Percentiles rank a stretch among this genome's conserved stretches.
phyloP scores from a whole-genome alignment of 108 stramenopile species.

The Mayamaea pseudoterrestris region DNA sequence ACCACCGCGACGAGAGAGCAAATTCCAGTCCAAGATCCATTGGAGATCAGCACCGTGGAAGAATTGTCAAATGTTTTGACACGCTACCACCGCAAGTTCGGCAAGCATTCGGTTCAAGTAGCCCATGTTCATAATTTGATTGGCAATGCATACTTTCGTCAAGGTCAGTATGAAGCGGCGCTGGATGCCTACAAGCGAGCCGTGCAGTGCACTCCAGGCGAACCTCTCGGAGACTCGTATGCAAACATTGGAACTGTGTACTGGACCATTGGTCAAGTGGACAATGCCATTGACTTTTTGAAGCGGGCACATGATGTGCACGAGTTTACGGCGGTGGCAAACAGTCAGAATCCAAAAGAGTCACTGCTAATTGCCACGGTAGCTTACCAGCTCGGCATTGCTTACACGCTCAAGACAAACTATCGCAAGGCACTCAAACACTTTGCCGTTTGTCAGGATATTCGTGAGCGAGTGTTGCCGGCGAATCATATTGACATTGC shows the following conservation, averaged over 20 bases:
- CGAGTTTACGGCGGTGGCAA: not conserved
- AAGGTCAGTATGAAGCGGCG: conserved; percentile 1
- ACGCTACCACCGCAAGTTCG: no score
- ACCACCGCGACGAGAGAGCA: no score
- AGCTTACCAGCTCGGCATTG: conserved; percentile 2
- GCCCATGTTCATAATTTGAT: not conserved
- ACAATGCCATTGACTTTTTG: conserved; percentile 1
- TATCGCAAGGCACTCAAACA: not conserved
- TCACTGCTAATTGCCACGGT: not conserved
- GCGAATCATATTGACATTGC: conserved; percentile 1
- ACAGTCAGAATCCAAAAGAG: not conserved
- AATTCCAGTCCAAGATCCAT: no score
- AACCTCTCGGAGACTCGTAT: conserved; percentile 1
- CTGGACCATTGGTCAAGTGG: conserved; percentile 1
- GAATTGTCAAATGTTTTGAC: no score
- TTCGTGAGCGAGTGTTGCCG: not conserved
- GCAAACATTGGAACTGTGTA: conserved; percentile 2
- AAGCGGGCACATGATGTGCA: not conserved
- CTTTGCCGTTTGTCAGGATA: not conserved
- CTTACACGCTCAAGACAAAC: not conserved
- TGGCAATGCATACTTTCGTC: not conserved
- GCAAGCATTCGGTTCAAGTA: not conserved
- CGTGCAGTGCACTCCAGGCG: not conserved
- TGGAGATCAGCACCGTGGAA: no score
- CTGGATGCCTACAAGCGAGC: conserved; percentile 2